Evolutionary conservation across 495 filamentous ascomycete species (phyloP).

Genomic region (Sordaria brevicollis): DNA sequence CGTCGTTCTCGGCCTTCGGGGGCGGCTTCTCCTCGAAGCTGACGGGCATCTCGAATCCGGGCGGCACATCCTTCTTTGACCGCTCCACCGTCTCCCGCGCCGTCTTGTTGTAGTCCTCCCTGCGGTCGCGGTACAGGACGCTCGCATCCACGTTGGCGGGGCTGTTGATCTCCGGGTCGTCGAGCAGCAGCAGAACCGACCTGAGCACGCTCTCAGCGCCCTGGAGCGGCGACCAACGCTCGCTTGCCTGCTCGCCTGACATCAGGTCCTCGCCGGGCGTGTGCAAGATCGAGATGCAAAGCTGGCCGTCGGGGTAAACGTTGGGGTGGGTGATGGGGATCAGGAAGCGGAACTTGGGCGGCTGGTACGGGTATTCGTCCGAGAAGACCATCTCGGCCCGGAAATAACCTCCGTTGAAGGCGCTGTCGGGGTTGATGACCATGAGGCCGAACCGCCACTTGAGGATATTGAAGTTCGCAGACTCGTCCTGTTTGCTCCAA

Average conservation of each 20-base stretch:
- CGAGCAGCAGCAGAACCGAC: conserved; percentile 84
- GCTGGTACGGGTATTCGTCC: conserved; percentile 78
- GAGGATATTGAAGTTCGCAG: conserved; percentile 56
- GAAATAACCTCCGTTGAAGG: conserved; percentile 90
- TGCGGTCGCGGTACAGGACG: conserved; percentile 69
- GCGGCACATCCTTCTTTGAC: conserved; percentile 70
- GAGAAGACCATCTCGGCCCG: conserved; percentile 82
- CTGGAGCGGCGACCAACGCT: conserved; percentile 90
- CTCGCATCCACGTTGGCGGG: conserved; percentile 93
- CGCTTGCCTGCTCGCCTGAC: conserved; percentile 77
- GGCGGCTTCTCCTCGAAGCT: conserved; percentile 49
- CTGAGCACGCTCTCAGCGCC: conserved; percentile 89
- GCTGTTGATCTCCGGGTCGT: conserved; percentile 85
- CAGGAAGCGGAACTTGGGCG: conserved; percentile 85
- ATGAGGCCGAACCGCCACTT: conserved; percentile 82
- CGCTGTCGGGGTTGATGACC: conserved; percentile 81
- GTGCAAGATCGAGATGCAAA: conserved; percentile 97
- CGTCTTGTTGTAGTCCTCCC: conserved; percentile 52
- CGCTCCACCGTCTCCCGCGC: conserved; percentile 61
- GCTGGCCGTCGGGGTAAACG: conserved; percentile 77
- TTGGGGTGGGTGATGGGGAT: conserved; percentile 82
- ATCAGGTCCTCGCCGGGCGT: conserved; percentile 81
- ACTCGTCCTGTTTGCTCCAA: conserved; percentile 42
- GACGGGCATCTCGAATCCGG: conserved; percentile 74
- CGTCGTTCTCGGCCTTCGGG: conserved; percentile 60